A percentile compares a stretch with the other conserved stretches of the same genome.
Conservation (phyloP, 192 early-diverging fungal species). For the Coemansia sp. region DNA sequence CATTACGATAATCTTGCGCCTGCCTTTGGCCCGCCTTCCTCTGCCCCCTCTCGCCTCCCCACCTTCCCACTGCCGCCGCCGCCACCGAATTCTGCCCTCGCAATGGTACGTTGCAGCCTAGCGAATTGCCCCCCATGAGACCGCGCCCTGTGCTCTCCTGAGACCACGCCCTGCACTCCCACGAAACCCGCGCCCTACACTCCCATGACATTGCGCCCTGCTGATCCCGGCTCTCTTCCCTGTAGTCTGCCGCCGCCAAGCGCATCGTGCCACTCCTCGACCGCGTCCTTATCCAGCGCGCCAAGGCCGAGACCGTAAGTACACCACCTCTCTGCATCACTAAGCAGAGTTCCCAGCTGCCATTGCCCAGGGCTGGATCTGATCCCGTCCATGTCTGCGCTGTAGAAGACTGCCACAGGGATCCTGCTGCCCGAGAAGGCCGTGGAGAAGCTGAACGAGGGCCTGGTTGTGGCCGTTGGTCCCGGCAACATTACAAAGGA, state of each 20-base stretch:
- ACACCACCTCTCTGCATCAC: background rate
- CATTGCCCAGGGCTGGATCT: background rate
- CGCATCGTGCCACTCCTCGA: constrained; percentile 95
- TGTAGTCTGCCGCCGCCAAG: constrained; percentile 55
- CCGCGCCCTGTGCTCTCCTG: no score
- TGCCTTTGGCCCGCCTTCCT: background rate
- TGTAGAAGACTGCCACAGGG: constrained; percentile 89
- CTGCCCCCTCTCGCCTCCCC: background rate
- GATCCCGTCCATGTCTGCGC: background rate
- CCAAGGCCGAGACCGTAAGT: constrained; percentile 75
- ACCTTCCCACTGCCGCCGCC: background rate
- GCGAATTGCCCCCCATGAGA: no score
- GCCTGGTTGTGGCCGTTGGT: constrained; percentile 87
- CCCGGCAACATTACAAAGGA: constrained; percentile 85
- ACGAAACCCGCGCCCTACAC: no score
- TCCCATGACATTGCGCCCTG: no score
- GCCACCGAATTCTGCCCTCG: background rate
- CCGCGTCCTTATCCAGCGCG: constrained; percentile 93
- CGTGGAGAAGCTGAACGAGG: constrained; percentile 97
- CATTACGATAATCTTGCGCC: constrained; percentile 19
- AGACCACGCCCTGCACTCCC: no score
- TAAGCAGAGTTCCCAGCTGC: background rate
- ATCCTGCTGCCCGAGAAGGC: constrained; percentile 98
- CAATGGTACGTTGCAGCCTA: no score
- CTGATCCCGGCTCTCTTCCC: no score